These are phyloP conservation scores for Didymosphaeria variabile DNA, from an alignment of 2,329 filamentous ascomycete species.

Conservation along the genomic window DNA sequence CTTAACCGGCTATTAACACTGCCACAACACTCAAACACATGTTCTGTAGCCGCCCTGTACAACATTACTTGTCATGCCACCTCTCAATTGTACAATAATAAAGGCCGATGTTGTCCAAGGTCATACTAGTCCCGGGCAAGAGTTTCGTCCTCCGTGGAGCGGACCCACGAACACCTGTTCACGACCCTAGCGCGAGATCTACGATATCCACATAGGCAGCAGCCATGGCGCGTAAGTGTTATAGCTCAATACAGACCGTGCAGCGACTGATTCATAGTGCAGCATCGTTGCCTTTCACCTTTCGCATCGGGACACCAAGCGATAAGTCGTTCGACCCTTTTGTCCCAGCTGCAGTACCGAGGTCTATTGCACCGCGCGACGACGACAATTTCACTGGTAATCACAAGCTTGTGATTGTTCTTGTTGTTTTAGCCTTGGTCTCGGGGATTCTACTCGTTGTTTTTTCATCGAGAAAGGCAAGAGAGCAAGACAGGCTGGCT, in stretches of 20 bases:
- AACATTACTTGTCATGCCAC: not conserved
- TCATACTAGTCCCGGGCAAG: not conserved
- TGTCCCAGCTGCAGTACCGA: not conserved
- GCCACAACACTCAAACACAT: constrained; percentile 11
- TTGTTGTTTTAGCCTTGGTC: constrained; percentile 2
- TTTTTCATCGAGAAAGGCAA: constrained; percentile 2
- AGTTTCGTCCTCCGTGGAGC: constrained; percentile 10
- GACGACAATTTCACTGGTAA: constrained; percentile 5
- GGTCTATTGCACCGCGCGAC: not conserved
- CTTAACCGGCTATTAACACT: constrained; percentile 13
- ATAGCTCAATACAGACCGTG: not conserved
- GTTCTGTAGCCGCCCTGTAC: not conserved
- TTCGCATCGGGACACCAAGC: constrained; percentile 9
- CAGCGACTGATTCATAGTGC: not conserved
- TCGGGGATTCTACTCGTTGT: not conserved
- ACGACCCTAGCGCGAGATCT: not conserved
- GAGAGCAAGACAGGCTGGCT: constrained; percentile 3
- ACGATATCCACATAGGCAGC: not conserved
- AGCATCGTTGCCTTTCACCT: constrained; percentile 4
- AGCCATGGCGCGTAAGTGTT: constrained; percentile 9
- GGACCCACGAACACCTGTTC: constrained; percentile 1
- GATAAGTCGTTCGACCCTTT: not conserved
- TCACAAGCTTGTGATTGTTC: constrained; percentile 6
- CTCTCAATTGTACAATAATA: constrained; percentile 5
- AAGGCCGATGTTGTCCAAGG: not conserved